Evolutionary conservation across 2,329 filamentous ascomycete genomes (phyloP), one percentile per base, ranked within the genome.

Genomic region (Fusarium globosum): DNA sequence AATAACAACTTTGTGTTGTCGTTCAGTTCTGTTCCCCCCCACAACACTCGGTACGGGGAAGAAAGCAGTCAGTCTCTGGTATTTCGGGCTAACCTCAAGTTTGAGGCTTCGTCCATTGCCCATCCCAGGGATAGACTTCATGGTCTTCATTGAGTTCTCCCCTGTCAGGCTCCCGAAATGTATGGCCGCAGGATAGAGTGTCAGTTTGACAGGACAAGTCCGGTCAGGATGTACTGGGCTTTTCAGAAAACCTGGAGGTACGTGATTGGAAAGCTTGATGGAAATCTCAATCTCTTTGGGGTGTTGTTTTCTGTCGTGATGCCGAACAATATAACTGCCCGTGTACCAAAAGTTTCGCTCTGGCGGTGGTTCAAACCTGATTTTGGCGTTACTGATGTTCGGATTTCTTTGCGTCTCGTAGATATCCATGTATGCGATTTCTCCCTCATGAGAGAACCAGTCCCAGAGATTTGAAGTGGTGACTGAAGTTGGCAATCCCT

Each of bases 91-190:
- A 2, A 83, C 57, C 51, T 80, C 78, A 16, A 84, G 41, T 21
- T 69, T 77, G 10, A 83, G 35, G 4, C 49, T 67, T 26, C 55
- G 51, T 38, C 73, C 68, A 4, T 62, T 62, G 11, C 51, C 14
- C 7, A 63, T 57, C 5, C 63, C 30, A 8, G 45, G 41, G n/a
- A 81, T 39, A 2, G 76, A 73, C 59, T 87, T 87, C 86, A 93
- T 88, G 14, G 85, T 80, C 78, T 91, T 88, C 86, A 95, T 90
- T 0, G 84, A 83, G 6, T 81, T 83, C 9, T 88, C 85, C 2
- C 85, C 81, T 4, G 86, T 75, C 81, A 90, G 85, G 45, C 90
- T 83, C 0, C 93, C 93, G 73, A 95, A 92, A 23, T 90, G 86
- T 4, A 95, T 76, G 1, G 82, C 83, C 3, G 79, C 75, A 6